phyloP scores from a whole-genome alignment of 108 stramenopile species.

The Schizochytrium sp. region DNA sequence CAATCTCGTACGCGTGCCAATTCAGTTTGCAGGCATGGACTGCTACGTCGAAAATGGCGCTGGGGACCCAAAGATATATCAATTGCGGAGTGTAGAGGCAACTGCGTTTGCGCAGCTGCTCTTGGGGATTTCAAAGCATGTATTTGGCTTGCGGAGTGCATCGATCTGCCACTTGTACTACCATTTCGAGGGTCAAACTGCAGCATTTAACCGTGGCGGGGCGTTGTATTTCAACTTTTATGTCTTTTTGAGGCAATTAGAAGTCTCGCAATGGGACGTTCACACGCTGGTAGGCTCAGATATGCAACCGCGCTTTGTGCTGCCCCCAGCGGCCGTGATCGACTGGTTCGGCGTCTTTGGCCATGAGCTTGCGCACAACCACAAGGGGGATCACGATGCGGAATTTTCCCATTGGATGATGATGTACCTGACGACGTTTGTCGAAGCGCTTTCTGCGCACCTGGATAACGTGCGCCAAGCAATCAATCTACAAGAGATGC shows the following conservation, averaged over 20 bases:
- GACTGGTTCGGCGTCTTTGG: constrained; percentile 2
- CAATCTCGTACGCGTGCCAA: not conserved
- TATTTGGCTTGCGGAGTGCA: not conserved
- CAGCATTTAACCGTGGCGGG: not conserved
- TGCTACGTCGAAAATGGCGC: not conserved
- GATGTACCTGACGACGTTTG: not conserved
- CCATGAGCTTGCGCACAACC: constrained; percentile 13
- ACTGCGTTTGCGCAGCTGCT: not conserved
- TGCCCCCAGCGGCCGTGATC: not conserved
- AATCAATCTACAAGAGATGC: not conserved
- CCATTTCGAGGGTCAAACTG: not conserved
- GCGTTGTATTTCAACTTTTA: not conserved
- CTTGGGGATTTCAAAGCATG: not conserved
- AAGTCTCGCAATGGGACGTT: not conserved
- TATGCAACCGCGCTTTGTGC: not conserved
- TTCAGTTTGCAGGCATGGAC: not conserved
- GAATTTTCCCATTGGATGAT: not conserved
- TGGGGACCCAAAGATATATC: not conserved
- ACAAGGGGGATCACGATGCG: not conserved
- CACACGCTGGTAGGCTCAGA: not conserved
- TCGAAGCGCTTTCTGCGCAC: not conserved
- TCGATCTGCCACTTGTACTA: not conserved
- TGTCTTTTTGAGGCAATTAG: not conserved
- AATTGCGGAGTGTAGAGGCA: not conserved
- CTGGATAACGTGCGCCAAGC: not conserved